Evolutionary conservation across 2,329 filamentous ascomycete genomes (phyloP).

Genomic region (Reticulascus tulasneorum): DNA sequence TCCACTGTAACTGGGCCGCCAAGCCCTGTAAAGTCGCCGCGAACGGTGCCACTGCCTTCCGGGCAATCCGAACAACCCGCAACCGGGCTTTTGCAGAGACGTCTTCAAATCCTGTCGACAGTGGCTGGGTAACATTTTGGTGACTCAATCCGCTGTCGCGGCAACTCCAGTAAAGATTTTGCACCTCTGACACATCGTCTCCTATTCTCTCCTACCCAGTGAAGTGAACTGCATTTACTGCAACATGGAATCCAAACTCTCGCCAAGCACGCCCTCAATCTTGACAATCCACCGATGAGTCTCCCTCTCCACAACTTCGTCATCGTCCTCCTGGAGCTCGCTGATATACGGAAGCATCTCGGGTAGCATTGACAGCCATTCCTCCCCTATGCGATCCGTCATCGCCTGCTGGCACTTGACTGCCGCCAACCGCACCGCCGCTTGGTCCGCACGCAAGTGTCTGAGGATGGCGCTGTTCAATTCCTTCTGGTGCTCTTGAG

Average conservation of each 20-base stretch:
- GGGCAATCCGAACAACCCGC: too few species aligned
- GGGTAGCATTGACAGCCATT: conserved; percentile 85
- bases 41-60: too few species aligned
- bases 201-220: conserved; percentile 27
- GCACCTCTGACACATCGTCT: too few species aligned
- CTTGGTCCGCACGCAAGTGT: conserved; percentile 69
- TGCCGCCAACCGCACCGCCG: conserved; percentile 72
- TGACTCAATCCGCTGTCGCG: too few species aligned
- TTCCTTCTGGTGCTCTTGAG: conserved; percentile 84
- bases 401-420: conserved; percentile 78
- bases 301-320: conserved; percentile 87
- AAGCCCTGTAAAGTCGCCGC: too few species aligned
- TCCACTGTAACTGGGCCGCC: too few species aligned
- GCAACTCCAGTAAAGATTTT: too few species aligned
- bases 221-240: too few species aligned
- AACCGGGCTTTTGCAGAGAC: too few species aligned
- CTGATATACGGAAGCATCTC: conserved; percentile 97
- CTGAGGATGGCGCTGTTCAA: conserved; percentile 76
- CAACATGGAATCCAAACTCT: conserved; percentile 89
- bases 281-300: conserved; percentile 84
- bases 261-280: conserved; percentile 85
- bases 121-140: too few species aligned
- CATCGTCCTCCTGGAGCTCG: conserved; percentile 93
- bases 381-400: conserved; percentile 78
- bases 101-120: too few species aligned